phyloP scores from a whole-genome alignment of 805 yeast species.

The Schizosaccharomyces osmophilus region DNA sequence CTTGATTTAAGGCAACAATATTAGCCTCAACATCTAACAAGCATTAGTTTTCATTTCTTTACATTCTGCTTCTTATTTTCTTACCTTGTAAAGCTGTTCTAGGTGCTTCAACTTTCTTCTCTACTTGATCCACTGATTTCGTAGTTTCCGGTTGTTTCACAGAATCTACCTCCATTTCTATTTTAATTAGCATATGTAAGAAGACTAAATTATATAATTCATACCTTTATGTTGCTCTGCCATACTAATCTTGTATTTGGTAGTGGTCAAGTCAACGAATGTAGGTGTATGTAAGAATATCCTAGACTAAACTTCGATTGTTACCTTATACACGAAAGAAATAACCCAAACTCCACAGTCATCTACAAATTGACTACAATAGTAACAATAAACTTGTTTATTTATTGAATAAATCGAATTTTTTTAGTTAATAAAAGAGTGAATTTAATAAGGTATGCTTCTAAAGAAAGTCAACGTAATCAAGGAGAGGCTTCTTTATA shows the following conservation, averaged over 20 bases:
- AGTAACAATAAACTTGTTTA: too few relatives aligned
- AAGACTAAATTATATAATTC: constrained; percentile 1
- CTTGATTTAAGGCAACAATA: constrained; percentile 18
- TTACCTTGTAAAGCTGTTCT: not conserved
- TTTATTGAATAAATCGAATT: too few relatives aligned
- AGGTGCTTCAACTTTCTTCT: not conserved
- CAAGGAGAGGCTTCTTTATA: too few relatives aligned
- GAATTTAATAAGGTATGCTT: too few relatives aligned
- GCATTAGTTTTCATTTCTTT: not conserved
- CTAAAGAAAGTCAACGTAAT: too few relatives aligned
- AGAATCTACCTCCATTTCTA: not conserved
- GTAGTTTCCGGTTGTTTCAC: not conserved
- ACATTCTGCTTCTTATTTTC: not conserved
- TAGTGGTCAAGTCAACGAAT: not conserved
- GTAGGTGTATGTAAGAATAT: constrained; percentile 14
- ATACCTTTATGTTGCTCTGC: not conserved
- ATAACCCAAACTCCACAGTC: too few relatives aligned
- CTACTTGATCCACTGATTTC: not conserved
- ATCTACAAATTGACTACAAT: too few relatives aligned
- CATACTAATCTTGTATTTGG: constrained; percentile 1
- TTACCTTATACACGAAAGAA: too few relatives aligned
- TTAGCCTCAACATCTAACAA: not conserved
- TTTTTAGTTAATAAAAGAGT: too few relatives aligned
- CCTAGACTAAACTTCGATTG: constrained; percentile 15
- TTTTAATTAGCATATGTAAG: not conserved